Percentiles rank a stretch among this genome's conserved stretches.
These are phyloP conservation scores for Calonectria pseudoturangicola DNA, from an alignment of 2,329 filamentous ascomycete genomes.

Conservation along the genomic window DNA sequence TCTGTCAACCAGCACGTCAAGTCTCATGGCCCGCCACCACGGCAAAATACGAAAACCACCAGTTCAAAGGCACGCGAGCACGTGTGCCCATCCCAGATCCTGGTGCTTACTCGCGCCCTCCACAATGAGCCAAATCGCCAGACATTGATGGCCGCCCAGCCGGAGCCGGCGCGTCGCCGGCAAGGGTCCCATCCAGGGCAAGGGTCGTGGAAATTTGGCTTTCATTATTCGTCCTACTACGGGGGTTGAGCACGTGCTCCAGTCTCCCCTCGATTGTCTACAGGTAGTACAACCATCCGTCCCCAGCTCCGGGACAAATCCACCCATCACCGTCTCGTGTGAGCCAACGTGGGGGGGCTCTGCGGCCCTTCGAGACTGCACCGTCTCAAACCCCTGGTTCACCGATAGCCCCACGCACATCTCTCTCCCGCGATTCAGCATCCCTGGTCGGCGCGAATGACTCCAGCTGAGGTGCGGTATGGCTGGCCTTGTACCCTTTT, in stretches of 20 bases:
- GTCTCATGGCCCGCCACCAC: slow-evolving; percentile 35
- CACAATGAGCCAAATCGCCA: slow-evolving; percentile 26
- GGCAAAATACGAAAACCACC: slow-evolving; percentile 40
- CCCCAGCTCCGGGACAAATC: slow-evolving; percentile 45
- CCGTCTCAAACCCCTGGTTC: slow-evolving; percentile 41
- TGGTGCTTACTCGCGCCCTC: slow-evolving; percentile 32
- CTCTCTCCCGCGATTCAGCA: slow-evolving; percentile 47
- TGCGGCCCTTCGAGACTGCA: slow-evolving; percentile 45
- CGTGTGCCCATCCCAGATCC: slow-evolving; percentile 48
- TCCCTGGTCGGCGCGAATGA: slow-evolving; percentile 34
- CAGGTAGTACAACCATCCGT: slow-evolving; percentile 32
- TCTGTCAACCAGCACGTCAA: slow-evolving; percentile 30
- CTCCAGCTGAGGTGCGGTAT: slow-evolving; percentile 37
- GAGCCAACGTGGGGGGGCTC: slow-evolving; percentile 54
- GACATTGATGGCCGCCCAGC: slow-evolving; percentile 34
- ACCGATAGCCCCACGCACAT: slow-evolving; percentile 41
- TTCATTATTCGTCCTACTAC: slow-evolving; percentile 46
- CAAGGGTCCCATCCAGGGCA: slow-evolving; percentile 29
- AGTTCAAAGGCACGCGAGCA: slow-evolving; percentile 51
- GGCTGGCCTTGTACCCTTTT: slow-evolving; percentile 26
- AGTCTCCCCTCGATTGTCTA: slow-evolving; percentile 32
- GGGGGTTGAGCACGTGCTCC: slow-evolving; percentile 52
- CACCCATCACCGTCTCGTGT: slow-evolving; percentile 53
- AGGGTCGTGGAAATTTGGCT: slow-evolving; percentile 41
- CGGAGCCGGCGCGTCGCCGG: slow-evolving; percentile 25